These are phyloP conservation scores for Batrachochytrium dendrobatidis DNA, from an alignment of 371 early-diverging fungal species.

Conservation along the genomic window DNA sequence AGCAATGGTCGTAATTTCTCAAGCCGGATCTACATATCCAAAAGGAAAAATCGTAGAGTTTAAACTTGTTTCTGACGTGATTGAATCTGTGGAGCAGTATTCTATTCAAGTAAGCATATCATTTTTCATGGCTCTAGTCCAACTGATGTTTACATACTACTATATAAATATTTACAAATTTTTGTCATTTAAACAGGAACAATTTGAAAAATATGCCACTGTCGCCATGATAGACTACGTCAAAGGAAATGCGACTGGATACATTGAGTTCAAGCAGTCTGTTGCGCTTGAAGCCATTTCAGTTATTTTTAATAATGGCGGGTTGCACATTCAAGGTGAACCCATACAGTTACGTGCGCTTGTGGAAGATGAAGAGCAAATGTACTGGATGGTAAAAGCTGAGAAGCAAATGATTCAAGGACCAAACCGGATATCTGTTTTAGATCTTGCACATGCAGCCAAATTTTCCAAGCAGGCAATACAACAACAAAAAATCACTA, in stretches of 20 bases:
- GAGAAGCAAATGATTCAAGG: background rate
- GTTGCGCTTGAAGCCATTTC: slow-evolving; percentile 11
- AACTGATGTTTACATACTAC: too few species aligned
- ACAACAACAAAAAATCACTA: background rate
- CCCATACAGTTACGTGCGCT: slow-evolving; percentile 1
- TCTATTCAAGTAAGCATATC: too few species aligned
- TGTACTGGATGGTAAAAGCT: background rate
- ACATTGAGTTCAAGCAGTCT: slow-evolving; percentile 11
- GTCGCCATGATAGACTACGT: slow-evolving; percentile 1
- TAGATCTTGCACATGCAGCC: background rate
- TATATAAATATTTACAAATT: too few species aligned
- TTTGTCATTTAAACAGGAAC: too few species aligned
- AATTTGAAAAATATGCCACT: slow-evolving; percentile 6
- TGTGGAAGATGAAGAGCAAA: slow-evolving; percentile 3
- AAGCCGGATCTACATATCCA: too few species aligned
- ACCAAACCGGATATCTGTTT: background rate
- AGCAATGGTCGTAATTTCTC: too few species aligned
- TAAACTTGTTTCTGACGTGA: too few species aligned
- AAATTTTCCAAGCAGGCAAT: background rate
- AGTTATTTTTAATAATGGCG: slow-evolving; percentile 6
- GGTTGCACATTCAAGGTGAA: slow-evolving; percentile 8
- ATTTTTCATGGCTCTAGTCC: too few species aligned
- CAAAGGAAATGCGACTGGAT: background rate
- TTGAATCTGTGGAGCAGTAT: too few species aligned
- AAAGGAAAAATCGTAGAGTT: background rate